A percentile compares a stretch with the other conserved stretches of the same genome.
Conservation (phyloP, 805 yeast genomes). For the Wickerhamiella hasegawae region DNA sequence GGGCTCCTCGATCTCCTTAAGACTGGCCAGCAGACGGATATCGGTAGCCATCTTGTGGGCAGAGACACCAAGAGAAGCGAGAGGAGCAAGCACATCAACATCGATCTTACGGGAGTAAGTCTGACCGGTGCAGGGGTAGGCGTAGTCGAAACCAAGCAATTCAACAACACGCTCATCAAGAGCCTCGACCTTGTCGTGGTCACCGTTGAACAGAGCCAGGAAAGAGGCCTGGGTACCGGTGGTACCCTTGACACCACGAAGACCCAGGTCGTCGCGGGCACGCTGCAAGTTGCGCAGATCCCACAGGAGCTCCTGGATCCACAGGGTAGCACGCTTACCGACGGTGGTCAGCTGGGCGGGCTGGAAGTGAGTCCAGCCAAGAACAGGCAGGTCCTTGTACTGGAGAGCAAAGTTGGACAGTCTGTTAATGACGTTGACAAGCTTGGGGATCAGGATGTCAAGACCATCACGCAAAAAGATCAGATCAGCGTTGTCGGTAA, state of each 20-base stretch:
- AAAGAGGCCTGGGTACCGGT: constrained; percentile 98
- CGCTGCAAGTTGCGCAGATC: constrained; percentile 90
- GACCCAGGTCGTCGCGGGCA: constrained; percentile 90
- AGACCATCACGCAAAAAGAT: constrained; percentile 93
- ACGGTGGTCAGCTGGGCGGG: constrained; percentile 98
- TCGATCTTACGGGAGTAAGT: constrained; percentile 98
- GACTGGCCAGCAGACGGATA: constrained; percentile 83
- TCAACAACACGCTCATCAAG: constrained; percentile 86
- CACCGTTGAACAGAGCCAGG: constrained; percentile 86
- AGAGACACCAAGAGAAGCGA: constrained; percentile 87
- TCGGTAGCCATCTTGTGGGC: constrained; percentile 98
- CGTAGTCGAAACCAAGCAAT: constrained; percentile 82
- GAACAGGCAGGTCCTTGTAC: constrained; percentile 88
- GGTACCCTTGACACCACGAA: constrained; percentile 97
- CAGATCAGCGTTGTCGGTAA: constrained; percentile 95
- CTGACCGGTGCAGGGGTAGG: constrained; percentile 97
- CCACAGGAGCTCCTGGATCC: constrained; percentile 97
- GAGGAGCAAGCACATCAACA: constrained; percentile 81
- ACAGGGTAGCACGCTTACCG: constrained; percentile 93
- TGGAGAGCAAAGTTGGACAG: constrained; percentile 74
- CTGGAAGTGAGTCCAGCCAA: constrained; percentile 99
- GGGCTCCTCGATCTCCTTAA: constrained; percentile 96
- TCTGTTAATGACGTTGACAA: constrained; percentile 90
- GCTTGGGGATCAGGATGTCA: constrained; percentile 82
- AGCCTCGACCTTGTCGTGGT: constrained; percentile 89